Evolutionary conservation across 2,329 filamentous ascomycete genomes (phyloP), one percentile per base, ranked within the genome.

Genomic region (Penicillium sp.): DNA sequence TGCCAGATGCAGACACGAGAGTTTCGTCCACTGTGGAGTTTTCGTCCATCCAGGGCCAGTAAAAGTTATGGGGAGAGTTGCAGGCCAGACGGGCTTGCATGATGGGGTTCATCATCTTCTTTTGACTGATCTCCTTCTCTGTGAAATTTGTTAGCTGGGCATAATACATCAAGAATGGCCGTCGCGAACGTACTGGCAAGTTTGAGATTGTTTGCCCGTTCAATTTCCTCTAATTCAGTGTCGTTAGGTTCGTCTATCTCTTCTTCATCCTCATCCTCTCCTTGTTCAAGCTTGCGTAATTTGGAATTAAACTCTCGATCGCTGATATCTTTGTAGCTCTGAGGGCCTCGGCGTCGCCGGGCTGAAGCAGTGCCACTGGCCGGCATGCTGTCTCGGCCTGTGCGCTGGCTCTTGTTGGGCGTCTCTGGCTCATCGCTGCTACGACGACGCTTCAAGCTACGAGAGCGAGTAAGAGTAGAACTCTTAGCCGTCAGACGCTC

Each of bases 31-130:
- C 81, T 0, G 85, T 81, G 0, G 84, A 76, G 6, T 85, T 84
- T 1, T 85, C 82, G 17, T 86, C 83, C 6, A 86, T 83, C 86
- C 94, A 98, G 0, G 95, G 94, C 74, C 93, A 96, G 79, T 96
- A 98, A 76, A 99, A 98, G 73, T 97, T 96, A 78, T 97, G 93
- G 0, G 95, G 95, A 0, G 89, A 92, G 76, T 99, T 97, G 78
- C 95, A 98, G 12, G 92, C 92, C 0, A 97, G 85, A 0, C 95
- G 90, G 3, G 97, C 86, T 75, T 99, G 95, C 83, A 97, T 92
- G 22, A 98, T 80, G 0, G 93, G 91, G 68, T 99, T 99, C 51
- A 95, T 93, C 1, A 98, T 84, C 72, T 96, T 97, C 81, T 98
- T 98, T 47, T 87, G 86, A 3, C 88, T 83, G n/a, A 98, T 91